These are phyloP conservation scores for Polytolypa hystricis DNA, from an alignment of 2,329 filamentous ascomycete genomes.

Conservation along the genomic window DNA sequence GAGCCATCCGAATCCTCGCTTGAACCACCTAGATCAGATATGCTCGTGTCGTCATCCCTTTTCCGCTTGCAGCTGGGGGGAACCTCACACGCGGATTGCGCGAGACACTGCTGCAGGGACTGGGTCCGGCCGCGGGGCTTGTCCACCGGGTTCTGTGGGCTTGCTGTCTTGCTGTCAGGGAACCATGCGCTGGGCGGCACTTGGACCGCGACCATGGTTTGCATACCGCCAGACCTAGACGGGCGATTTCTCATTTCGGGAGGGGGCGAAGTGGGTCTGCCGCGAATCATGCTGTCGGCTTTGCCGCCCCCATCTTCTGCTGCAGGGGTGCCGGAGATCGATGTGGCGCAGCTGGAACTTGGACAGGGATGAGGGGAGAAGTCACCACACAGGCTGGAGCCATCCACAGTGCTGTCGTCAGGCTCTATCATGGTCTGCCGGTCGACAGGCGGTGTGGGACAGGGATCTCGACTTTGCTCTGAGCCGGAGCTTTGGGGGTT, in stretches of 20 bases:
- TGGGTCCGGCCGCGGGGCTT: background rate
- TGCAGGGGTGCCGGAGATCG: background rate
- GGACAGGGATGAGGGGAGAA: too few species aligned
- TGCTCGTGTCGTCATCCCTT: background rate
- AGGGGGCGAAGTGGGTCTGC: background rate
- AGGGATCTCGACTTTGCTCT: too few species aligned
- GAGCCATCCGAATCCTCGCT: too few species aligned
- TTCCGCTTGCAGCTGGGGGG: background rate
- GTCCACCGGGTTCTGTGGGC: background rate
- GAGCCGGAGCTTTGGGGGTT: too few species aligned
- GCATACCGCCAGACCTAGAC: background rate
- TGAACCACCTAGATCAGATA: background rate
- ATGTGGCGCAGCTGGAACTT: background rate
- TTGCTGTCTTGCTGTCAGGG: background rate
- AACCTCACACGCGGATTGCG: background rate
- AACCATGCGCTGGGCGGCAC: background rate
- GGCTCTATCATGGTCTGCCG: too few species aligned
- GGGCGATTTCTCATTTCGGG: background rate
- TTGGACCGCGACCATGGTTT: background rate
- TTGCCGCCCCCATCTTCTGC: background rate
- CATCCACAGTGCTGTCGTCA: too few species aligned
- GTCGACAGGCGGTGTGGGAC: too few species aligned
- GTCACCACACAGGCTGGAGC: too few species aligned
- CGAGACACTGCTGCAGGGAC: background rate
- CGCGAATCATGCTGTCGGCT: background rate